Evolutionary conservation across 257 asterid genomes (phyloP).

Genomic region (Linaria vulgaris): DNA sequence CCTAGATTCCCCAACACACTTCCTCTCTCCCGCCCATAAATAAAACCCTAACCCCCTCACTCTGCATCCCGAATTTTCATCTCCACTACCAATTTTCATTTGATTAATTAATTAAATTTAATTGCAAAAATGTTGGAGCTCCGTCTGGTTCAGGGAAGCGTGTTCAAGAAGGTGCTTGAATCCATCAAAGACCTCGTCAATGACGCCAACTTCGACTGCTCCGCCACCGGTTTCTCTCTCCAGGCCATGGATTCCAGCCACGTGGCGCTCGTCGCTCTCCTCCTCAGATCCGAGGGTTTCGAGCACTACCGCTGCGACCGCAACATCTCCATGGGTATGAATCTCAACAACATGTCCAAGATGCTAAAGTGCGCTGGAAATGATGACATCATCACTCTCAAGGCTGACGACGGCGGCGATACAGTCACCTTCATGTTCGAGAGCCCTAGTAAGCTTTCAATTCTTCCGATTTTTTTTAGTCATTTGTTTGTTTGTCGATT

Average conservation of each 20-base stretch:
- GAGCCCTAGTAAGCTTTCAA: slow-evolving; percentile 46
- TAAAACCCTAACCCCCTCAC: too few species aligned
- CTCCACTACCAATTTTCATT: too few species aligned
- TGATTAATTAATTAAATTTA: too few species aligned
- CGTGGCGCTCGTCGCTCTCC: slow-evolving; percentile 61
- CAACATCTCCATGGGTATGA: slow-evolving; percentile 62
- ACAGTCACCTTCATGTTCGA: slow-evolving; percentile 65
- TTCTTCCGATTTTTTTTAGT: not conserved
- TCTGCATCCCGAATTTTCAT: too few species aligned
- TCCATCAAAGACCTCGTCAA: slow-evolving; percentile 54
- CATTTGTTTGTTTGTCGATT: not conserved
- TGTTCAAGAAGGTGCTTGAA: slow-evolving; percentile 58
- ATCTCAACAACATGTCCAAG: slow-evolving; percentile 53
- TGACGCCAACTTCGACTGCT: slow-evolving; percentile 62
- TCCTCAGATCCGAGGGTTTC: slow-evolving; percentile 59
- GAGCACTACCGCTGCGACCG: slow-evolving; percentile 74
- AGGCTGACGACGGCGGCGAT: slow-evolving; percentile 66
- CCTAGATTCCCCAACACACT: too few species aligned
- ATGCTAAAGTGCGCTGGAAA: slow-evolving; percentile 64
- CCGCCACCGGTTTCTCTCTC: slow-evolving; percentile 59
- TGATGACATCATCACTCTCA: slow-evolving; percentile 60
- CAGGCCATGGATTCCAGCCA: slow-evolving; percentile 74
- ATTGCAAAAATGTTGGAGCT: slow-evolving; percentile 53
- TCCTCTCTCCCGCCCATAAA: too few species aligned
- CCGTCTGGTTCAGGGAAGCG: slow-evolving; percentile 54